A percentile compares a stretch with the other conserved stretches of the same genome.
Conservation (phyloP, 2,329 filamentous ascomycete genomes). For the Colletotrichum sp. region DNA sequence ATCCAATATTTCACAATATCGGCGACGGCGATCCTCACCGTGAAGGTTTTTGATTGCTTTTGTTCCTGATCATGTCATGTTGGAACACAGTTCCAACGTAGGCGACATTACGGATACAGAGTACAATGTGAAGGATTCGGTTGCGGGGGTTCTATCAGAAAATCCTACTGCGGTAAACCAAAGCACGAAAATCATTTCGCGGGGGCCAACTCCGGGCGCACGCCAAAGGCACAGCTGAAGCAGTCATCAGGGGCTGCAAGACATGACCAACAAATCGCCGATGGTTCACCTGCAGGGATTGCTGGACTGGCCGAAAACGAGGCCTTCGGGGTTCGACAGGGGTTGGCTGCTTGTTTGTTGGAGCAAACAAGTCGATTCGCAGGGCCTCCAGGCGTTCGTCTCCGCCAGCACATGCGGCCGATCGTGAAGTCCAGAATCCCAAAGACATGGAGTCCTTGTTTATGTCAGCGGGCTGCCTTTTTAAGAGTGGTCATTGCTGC, state of each 20-base stretch:
- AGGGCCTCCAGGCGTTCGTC: background rate
- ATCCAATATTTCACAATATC: background rate
- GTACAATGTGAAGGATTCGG: background rate
- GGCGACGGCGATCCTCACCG: background rate
- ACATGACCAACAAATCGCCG: background rate
- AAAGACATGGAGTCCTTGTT: background rate
- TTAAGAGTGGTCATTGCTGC: background rate
- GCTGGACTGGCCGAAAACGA: background rate
- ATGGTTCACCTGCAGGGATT: background rate
- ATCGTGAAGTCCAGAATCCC: background rate
- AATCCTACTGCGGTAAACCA: background rate
- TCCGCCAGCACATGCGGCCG: background rate
- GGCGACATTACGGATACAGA: background rate
- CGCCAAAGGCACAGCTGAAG: background rate
- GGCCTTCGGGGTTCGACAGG: background rate
- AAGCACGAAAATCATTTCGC: background rate
- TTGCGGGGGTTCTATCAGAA: background rate
- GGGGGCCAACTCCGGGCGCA: background rate
- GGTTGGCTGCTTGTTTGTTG: constrained; percentile 14
- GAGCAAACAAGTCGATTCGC: background rate
- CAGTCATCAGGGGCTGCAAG: background rate
- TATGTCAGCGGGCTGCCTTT: background rate
- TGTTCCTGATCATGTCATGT: background rate
- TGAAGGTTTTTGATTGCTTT: background rate
- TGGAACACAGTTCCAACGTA: background rate